These are phyloP conservation scores for Kodamaea sagamina DNA, from an alignment of 805 yeast species.

Conservation along the genomic window DNA sequence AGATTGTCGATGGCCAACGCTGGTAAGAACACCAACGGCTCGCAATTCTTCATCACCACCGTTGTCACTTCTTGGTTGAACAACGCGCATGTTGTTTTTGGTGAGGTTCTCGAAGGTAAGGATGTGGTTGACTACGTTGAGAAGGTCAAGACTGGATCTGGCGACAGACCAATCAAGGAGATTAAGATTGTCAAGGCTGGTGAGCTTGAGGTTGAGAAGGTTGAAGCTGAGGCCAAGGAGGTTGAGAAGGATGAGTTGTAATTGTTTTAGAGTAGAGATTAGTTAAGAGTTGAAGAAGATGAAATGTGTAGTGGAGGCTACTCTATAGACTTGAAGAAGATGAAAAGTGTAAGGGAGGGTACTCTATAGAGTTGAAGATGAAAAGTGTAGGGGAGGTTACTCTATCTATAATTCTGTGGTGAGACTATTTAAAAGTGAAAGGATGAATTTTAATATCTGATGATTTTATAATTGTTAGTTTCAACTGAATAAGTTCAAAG, in stretches of 20 bases:
- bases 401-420: too few species aligned
- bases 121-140: conserved; percentile 81
- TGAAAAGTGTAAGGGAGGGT: too few species aligned
- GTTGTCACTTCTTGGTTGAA: conserved; percentile 90
- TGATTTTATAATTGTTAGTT: too few species aligned
- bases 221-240: conserved; percentile 12
- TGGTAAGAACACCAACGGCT: conserved; percentile 80
- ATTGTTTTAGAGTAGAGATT: not conserved
- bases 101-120: conserved; percentile 86
- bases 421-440: too few species aligned
- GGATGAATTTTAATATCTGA: too few species aligned
- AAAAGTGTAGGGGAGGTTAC: too few species aligned
- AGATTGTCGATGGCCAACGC: conserved; percentile 78
- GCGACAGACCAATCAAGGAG: conserved; percentile 71
- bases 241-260: conserved; percentile 17
- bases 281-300: too few species aligned
- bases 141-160: conserved; percentile 62
- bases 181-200: conserved; percentile 73
- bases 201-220: conserved; percentile 48
- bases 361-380: too few species aligned
- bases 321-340: too few species aligned
- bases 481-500: too few species aligned
- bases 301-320: too few species aligned
- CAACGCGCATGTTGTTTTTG: conserved; percentile 94
- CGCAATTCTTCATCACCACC: conserved; percentile 94